Evolutionary conservation across 176 grass and related monocot species (phyloP).

Genomic region (Carex cristatella): DNA sequence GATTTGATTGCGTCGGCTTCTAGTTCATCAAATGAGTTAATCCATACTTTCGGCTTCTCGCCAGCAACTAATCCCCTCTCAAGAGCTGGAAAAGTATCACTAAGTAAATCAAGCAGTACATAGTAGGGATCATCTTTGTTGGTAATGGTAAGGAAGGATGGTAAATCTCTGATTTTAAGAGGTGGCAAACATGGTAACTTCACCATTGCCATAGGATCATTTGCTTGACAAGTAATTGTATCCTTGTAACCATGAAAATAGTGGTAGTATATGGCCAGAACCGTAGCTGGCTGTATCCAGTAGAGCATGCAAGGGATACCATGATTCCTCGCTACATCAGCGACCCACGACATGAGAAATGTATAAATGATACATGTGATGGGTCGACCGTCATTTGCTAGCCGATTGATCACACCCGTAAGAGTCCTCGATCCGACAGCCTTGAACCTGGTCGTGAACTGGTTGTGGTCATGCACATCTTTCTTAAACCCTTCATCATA

Average conservation of each 20-base stretch:
- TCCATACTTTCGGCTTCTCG: constrained; percentile 27
- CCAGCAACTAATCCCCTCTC: background rate
- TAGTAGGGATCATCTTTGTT: background rate
- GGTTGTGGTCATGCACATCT: background rate
- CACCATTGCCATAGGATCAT: background rate
- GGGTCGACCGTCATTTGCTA: constrained; percentile 21
- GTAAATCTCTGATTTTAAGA: constrained; percentile 27
- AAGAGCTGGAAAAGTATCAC: constrained; percentile 14
- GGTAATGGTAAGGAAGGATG: constrained; percentile 23
- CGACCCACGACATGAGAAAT: background rate
- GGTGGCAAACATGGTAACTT: constrained; percentile 27
- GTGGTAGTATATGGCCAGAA: constrained; percentile 36
- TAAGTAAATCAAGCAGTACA: background rate
- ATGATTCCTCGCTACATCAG: constrained; percentile 24
- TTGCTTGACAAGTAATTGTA: constrained; percentile 7
- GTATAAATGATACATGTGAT: constrained; percentile 44
- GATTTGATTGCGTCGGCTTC: constrained; percentile 22
- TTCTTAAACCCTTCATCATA: constrained; percentile 18
- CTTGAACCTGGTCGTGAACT: background rate
- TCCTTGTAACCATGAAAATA: constrained; percentile 41
- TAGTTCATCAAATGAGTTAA: constrained; percentile 43
- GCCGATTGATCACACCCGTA: background rate
- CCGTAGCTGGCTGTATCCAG: constrained; percentile 51
- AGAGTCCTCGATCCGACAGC: constrained; percentile 12
- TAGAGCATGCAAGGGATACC: constrained; percentile 25